A percentile compares a stretch with the other conserved stretches of the same genome.
Conservation (phyloP, 306 rosid genomes). For the Gastrolobium villosum region DNA sequence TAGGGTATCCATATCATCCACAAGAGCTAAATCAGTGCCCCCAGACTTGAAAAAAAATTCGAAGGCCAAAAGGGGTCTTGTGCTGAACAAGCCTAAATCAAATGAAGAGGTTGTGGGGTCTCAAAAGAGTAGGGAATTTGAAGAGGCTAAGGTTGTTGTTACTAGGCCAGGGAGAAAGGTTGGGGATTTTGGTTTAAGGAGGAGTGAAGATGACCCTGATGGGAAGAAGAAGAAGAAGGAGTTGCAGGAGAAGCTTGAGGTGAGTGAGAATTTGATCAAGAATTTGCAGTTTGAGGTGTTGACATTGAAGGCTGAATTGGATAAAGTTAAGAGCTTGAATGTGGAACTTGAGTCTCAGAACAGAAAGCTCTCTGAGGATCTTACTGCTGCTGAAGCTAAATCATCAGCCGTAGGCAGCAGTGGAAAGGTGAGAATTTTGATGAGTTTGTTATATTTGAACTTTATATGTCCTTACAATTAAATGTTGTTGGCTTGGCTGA, state of each 20-base stretch:
- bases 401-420: slow-evolving; percentile 43
- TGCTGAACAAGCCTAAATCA: slow-evolving; percentile 57
- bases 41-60: slow-evolving; percentile 62
- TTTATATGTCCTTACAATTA: not conserved
- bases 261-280: slow-evolving; percentile 67
- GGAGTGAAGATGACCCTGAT: slow-evolving; percentile 60
- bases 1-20: slow-evolving; percentile 45
- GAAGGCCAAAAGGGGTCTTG: slow-evolving; percentile 56
- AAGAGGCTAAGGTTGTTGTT: slow-evolving; percentile 53
- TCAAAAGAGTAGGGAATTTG: slow-evolving; percentile 62
- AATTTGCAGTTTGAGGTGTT: slow-evolving; percentile 68
- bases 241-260: slow-evolving; percentile 59
- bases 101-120: slow-evolving; percentile 57
- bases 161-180: slow-evolving; percentile 56
- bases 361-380: slow-evolving; percentile 63
- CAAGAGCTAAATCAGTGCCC: slow-evolving; percentile 62
- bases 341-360: slow-evolving; percentile 72
- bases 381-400: slow-evolving; percentile 80
- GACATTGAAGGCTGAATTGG: slow-evolving; percentile 77
- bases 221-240: slow-evolving; percentile 55
- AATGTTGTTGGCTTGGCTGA: no score
- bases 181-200: slow-evolving; percentile 47
- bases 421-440: slow-evolving; percentile 62
- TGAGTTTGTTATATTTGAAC: slow-evolving; percentile 4
- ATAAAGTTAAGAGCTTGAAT: slow-evolving; percentile 62